Conservation (phyloP, 2,329 filamentous ascomycete species). For the Exophiala lecanii-corni region DNA sequence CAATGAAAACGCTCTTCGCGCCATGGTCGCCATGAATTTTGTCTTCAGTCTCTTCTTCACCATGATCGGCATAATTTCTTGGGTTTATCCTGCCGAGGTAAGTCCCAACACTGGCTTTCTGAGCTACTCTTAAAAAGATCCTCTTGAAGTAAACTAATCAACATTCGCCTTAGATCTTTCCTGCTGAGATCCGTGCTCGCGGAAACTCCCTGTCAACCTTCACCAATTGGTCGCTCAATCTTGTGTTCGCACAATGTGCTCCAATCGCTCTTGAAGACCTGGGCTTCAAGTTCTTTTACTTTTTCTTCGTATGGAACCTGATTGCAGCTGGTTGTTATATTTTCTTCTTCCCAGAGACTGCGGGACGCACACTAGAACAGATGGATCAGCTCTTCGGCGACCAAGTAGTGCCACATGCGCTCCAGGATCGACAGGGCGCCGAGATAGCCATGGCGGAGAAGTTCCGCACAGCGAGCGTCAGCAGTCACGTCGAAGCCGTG, state of each 20-base stretch:
- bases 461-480: neutral
- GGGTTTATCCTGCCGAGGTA: conserved; percentile 40
- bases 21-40: conserved; percentile 45
- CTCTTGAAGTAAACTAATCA: too few species aligned
- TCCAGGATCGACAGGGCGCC: neutral
- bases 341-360: conserved; percentile 32
- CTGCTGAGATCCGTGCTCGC: conserved; percentile 38
- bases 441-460: too few species aligned
- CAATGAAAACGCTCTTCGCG: conserved; percentile 36
- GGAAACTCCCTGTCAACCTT: conserved; percentile 41
- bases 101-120: neutral
- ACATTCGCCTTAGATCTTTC: conserved; percentile 46
- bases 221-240: conserved; percentile 42
- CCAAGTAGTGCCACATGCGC: conserved; percentile 1
- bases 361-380: conserved; percentile 30
- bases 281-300: conserved; percentile 47
- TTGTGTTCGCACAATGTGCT: conserved; percentile 47
- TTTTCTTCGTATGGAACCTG: conserved; percentile 47
- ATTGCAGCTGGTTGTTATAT: conserved; percentile 34
- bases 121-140: neutral
- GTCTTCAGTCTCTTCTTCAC: conserved; percentile 44
- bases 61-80: conserved; percentile 41
- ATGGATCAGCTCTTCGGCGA: conserved; percentile 28
- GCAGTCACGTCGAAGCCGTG: neutral
- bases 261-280: conserved; percentile 41